Conservation (phyloP, 1,139 yeast genomes). For the Geotrichum restrictum region DNA sequence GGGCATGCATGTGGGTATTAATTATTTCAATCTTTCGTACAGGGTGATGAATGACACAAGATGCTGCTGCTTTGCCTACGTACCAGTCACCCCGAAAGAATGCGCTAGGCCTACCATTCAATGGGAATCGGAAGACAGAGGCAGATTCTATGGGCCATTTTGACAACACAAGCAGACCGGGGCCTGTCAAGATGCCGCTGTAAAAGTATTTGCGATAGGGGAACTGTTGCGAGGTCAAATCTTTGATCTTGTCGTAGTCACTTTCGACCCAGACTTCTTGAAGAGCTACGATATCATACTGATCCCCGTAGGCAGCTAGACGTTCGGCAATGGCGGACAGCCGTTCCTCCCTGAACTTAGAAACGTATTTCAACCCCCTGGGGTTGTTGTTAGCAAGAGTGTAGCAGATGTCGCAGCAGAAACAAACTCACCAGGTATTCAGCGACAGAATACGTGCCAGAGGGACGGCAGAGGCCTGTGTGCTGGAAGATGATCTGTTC, state of each 20-base stretch:
- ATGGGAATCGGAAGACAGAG: slow-evolving; percentile 76
- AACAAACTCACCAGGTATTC: slow-evolving; percentile 30
- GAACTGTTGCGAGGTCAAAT: slow-evolving; percentile 46
- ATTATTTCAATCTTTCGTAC: slow-evolving; percentile 67
- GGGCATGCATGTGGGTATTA: slow-evolving; percentile 97
- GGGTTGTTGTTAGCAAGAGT: slow-evolving; percentile 43
- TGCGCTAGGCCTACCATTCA: slow-evolving; percentile 93
- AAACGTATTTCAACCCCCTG: slow-evolving; percentile 87
- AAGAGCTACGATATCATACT: slow-evolving; percentile 78
- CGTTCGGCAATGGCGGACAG: slow-evolving; percentile 69
- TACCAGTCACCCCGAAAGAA: slow-evolving; percentile 95
- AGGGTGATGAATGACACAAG: slow-evolving; percentile 59
- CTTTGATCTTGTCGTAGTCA: slow-evolving; percentile 68
- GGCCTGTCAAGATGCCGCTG: slow-evolving; percentile 86
- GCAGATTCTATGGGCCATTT: slow-evolving; percentile 78
- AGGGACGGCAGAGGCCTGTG: neutral
- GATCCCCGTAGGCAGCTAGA: slow-evolving; percentile 47
- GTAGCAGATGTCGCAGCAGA: neutral
- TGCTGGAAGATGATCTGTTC: neutral
- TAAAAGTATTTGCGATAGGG: slow-evolving; percentile 69
- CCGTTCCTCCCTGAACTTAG: slow-evolving; percentile 63
- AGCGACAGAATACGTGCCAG: slow-evolving; percentile 24
- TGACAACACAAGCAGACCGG: slow-evolving; percentile 83
- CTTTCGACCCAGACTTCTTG: slow-evolving; percentile 91
- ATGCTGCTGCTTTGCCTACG: slow-evolving; percentile 87